Evolutionary conservation across 495 filamentous ascomycete species (phyloP).

Genomic region (Aspergillus egyptiacus): DNA sequence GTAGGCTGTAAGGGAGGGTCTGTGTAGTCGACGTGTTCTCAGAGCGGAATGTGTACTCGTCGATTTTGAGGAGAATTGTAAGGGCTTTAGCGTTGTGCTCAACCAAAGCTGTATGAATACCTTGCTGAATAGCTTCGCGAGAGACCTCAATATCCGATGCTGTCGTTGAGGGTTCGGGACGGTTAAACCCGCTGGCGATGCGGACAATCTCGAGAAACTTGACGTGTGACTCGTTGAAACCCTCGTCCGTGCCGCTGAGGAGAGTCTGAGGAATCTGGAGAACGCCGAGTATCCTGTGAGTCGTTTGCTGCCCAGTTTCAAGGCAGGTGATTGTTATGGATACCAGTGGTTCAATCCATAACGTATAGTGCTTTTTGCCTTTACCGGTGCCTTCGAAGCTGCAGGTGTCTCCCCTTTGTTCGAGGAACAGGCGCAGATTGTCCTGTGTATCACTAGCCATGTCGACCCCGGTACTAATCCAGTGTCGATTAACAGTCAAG

Average conservation of each 20-base stretch:
- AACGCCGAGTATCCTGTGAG: constrained; percentile 19
- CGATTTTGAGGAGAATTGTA: constrained; percentile 34
- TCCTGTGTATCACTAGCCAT: constrained; percentile 21
- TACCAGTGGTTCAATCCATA: constrained; percentile 22
- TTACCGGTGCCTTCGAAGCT: constrained; percentile 18
- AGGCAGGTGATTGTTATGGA: constrained; percentile 15
- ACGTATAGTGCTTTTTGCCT: constrained; percentile 14
- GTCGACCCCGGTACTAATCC: constrained; percentile 25
- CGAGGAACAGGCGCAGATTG: constrained; percentile 21
- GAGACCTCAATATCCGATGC: constrained; percentile 15
- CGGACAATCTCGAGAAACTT: constrained; percentile 34
- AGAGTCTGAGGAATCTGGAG: constrained; percentile 19
- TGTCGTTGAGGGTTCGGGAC: neutral
- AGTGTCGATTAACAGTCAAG: constrained; percentile 29
- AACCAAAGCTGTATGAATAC: constrained; percentile 30
- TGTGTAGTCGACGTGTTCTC: neutral
- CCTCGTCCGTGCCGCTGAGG: constrained; percentile 19
- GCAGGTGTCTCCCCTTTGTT: constrained; percentile 7
- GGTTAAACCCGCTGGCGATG: constrained; percentile 23
- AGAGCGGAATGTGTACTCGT: constrained; percentile 31
- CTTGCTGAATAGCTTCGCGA: constrained; percentile 29
- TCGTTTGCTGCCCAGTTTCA: constrained; percentile 5
- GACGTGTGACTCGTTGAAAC: constrained; percentile 8
- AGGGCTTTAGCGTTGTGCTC: constrained; percentile 27
- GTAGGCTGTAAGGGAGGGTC: constrained; percentile 21